Base-by-base conservation (phyloP, 2,329 filamentous ascomycete genomes). In the Cladosporium sp. region DNA sequence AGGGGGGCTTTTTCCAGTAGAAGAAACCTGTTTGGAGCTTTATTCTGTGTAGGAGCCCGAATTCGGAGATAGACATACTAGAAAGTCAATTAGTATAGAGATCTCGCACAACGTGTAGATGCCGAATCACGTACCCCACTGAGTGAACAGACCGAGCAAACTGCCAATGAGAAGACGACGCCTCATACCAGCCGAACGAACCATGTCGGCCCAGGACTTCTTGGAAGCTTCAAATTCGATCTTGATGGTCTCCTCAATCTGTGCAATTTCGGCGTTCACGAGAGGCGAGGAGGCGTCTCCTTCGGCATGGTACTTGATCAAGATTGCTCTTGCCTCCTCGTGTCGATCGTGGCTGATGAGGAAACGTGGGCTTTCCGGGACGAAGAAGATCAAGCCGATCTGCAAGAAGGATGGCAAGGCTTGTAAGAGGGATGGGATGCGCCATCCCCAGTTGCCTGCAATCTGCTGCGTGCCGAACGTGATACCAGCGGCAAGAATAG, bases 131-230 rank as follows among this genome's bases (percentile, higher is more conserved):
- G 18, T 44, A 44, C 38, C 38, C 81, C 83, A 86, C 69, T 87
- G 85, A 8, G 81, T 82, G 75, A 86, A 86, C 65, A 85, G 76
- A 59, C 84, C 84, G 5, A 83, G 77, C 26, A 79, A 77, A 59
- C 84, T 74, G 24, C 82, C 76, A 63, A 87, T 83, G 51, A 84
- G 71, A 34, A 85, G 75, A 32, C 85, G 79, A 66, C 82, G 81
- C 34, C 84, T 80, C 72, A 86, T 87, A 49, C 82, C 84, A 24
- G 78, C 78, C 2, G 80, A 82, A 49, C 77, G 65, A 84, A 90
- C 70, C 70, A 90, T 88, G 73, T 89, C 87, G 15, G 84, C 69
- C 75, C 88, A 91, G 68, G 80, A 84, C 57, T 79, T 77, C 68
- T 83, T 83, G 2, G 85, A 83, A 55, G 81, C 76, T 68, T 88